Evolutionary conservation across 2,329 filamentous ascomycete genomes (phyloP).

Genomic region (Diaporthe citriasiana): DNA sequence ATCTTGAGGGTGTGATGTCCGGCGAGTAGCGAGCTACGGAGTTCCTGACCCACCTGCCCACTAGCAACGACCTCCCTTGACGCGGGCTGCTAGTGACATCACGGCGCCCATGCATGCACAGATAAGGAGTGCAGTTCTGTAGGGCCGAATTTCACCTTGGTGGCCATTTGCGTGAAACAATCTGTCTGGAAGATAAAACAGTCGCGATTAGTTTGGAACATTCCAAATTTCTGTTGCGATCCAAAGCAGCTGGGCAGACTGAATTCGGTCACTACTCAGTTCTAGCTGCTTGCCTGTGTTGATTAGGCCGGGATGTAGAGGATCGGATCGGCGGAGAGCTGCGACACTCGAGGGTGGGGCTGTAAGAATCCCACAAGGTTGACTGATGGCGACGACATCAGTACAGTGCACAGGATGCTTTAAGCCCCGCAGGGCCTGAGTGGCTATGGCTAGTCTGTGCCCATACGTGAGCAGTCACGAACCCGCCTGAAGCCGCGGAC

Average conservation of each 20-base stretch:
- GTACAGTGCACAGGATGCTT: neutral
- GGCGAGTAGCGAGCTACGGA: neutral
- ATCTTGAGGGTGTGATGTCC: neutral
- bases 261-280: neutral
- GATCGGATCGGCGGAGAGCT: conserved; percentile 24
- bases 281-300: neutral
- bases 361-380: conserved; percentile 21
- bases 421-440: neutral
- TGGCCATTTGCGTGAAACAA: conserved; percentile 16
- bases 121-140: neutral
- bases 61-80: conserved; percentile 17
- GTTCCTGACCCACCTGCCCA: conserved; percentile 3
- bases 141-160: neutral
- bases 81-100: neutral
- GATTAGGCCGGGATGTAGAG: neutral
- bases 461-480: conserved; percentile 2
- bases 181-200: neutral
- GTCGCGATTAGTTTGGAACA: neutral
- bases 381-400: neutral
- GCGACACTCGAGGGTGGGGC: conserved; percentile 25
- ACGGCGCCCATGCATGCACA: conserved; percentile 1
- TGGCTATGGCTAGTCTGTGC: conserved; percentile 5
- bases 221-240: conserved; percentile 6
- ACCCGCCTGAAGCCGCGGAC: neutral
- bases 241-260: neutral